phyloP scores from a whole-genome alignment of 2,329 filamentous ascomycete species.

The Pseudocercospora vitis region DNA sequence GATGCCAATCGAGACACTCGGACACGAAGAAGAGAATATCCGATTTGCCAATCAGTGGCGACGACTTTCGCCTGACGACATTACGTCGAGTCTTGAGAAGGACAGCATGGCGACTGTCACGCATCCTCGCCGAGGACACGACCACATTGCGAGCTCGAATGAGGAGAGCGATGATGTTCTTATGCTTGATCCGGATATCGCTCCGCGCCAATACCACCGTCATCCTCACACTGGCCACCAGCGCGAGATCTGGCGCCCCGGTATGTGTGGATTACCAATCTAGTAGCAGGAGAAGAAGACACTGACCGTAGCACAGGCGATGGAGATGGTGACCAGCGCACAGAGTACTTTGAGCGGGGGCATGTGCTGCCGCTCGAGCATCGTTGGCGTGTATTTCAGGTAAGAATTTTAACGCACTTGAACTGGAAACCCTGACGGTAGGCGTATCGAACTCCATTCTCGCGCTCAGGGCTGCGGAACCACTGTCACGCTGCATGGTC shows the following conservation, averaged over 20 bases:
- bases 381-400: conserved; percentile 44
- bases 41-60: neutral
- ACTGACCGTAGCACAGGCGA: conserved; percentile 28
- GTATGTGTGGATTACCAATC: conserved; percentile 14
- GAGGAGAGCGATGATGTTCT: conserved; percentile 9
- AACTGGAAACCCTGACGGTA: no score
- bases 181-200: conserved; percentile 24
- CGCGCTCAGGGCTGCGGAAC: neutral
- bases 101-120: neutral
- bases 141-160: no score
- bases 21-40: neutral
- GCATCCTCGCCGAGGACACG: neutral
- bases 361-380: conserved; percentile 25
- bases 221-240: conserved; percentile 28
- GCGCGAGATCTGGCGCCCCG: conserved; percentile 42
- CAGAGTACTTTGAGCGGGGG: conserved; percentile 33
- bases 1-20: conserved; percentile 3
- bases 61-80: neutral
- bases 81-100: conserved; percentile 6
- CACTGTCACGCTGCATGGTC: neutral
- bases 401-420: conserved; percentile 12
- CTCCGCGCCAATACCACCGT: conserved; percentile 24
- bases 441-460: neutral
- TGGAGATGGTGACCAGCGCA: conserved; percentile 38
- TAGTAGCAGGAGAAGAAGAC: neutral